Conservation (phyloP, 805 yeast species). For the Candida palmyrensis region DNA sequence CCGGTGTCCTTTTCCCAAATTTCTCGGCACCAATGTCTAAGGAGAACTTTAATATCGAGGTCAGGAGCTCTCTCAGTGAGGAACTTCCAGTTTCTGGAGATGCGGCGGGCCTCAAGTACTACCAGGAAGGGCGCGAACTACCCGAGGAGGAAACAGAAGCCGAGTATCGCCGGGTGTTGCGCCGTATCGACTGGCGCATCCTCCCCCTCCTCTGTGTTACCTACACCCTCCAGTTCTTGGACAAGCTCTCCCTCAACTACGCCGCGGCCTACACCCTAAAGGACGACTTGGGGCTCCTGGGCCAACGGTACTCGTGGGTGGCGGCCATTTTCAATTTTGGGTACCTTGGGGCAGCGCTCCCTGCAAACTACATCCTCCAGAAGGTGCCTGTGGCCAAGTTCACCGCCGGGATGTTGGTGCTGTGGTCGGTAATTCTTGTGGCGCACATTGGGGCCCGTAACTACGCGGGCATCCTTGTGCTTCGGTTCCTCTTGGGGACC, state of each 20-base stretch:
- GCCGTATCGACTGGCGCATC: conserved; percentile 30
- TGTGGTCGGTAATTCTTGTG: conserved; percentile 18
- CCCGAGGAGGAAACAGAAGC: conserved; percentile 22
- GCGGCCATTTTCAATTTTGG: conserved; percentile 25
- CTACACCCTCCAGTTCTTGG: conserved; percentile 20
- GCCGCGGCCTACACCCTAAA: conserved; percentile 17
- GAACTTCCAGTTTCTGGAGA: too few species aligned
- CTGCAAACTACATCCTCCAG: conserved; percentile 13
- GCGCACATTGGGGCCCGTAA: conserved; percentile 26
- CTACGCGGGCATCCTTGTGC: conserved; percentile 27
- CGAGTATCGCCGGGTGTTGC: conserved; percentile 17
- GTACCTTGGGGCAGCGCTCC: conserved; percentile 15
- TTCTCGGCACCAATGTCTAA: too few species aligned
- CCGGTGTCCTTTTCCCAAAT: too few species aligned
- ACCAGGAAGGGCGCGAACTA: conserved; percentile 22
- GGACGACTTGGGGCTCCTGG: conserved; percentile 17
- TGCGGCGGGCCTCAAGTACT: conserved; percentile 19
- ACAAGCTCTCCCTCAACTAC: conserved; percentile 20
- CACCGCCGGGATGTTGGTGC: conserved; percentile 11
- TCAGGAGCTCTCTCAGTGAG: too few species aligned
- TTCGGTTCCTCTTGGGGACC: conserved; percentile 29
- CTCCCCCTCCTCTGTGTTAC: conserved; percentile 23
- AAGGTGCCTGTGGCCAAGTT: conserved; percentile 15
- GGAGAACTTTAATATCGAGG: too few species aligned
- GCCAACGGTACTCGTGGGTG: conserved; percentile 21